Evolutionary conservation across 768 basidiomycete genomes (phyloP), one percentile per base, ranked within the genome.

Genomic region (Cubamyces sp.): DNA sequence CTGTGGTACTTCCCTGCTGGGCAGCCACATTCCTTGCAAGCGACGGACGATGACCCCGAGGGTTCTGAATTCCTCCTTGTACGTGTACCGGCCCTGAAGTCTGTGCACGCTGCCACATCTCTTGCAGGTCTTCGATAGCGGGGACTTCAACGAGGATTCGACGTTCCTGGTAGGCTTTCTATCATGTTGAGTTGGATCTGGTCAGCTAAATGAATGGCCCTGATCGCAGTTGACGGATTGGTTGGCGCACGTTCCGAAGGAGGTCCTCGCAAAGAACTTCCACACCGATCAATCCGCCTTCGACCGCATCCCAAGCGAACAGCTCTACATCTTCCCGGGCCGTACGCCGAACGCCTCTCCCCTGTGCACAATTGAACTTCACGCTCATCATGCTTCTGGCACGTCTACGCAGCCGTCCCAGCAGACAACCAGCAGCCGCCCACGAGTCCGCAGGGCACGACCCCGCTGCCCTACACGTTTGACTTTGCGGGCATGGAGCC

Each of bases 381-480:
- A 16, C 39, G 45, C 14, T 34, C 15, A 3, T 28, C 19, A 7
- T 28, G n/a, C 19, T 41, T 15, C 25, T 23, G 26, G 8, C 18
- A 21, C 16, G 18, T 23, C 16, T 26, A n/a, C 28, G n/a, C 47
- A 74, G 73, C 63, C 1, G 67, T 72, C 18, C 70, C 72, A 14
- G 47, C 70, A 12, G 52, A 69, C 21, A 73, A 79, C 63, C 76
- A 73, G 12, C 64, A 63, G 23, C 77, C 73, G 14, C 77, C 77
- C 0, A 49, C 63, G 2, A 78, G 75, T 64, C 81, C 84, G 6
- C 78, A 82, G 64, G 84, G 84, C 11, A 70, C 70, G 3, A 73
- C 80, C 23, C 75, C 79, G 1, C 57, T 77, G 15, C 76, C 84
- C 3, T 85, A 77, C 74, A 75, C 81, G 18, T 86, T 80, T 65